phyloP scores from a whole-genome alignment of 78 protist species.

The Chrysochromulina parva region DNA sequence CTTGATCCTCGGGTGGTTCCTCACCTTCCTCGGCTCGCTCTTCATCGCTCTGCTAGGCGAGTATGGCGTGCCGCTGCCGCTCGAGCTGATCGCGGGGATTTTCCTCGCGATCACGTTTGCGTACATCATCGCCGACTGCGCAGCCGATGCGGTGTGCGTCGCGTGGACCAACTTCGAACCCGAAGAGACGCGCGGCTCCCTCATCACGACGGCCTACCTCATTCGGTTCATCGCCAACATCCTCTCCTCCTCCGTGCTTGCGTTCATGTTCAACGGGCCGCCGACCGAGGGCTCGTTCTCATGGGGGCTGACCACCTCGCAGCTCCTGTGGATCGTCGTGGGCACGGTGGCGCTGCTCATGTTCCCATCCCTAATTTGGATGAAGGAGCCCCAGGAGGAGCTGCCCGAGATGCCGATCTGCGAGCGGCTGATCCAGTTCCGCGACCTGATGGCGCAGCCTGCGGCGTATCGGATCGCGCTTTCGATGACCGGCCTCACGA shows the following conservation, averaged over 20 bases:
- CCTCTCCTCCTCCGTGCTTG: too few relatives aligned
- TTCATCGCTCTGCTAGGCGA: too few relatives aligned
- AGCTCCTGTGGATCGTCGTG: neutral
- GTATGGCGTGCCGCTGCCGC: neutral
- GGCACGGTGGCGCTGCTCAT: neutral
- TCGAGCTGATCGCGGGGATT: neutral
- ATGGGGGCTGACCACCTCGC: neutral
- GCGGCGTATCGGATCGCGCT: neutral
- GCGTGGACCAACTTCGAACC: neutral
- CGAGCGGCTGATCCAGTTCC: neutral
- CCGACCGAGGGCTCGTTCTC: neutral
- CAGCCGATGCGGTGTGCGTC: neutral
- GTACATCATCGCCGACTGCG: neutral
- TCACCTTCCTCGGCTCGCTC: too few relatives aligned
- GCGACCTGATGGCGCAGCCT: neutral
- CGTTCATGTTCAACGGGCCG: neutral
- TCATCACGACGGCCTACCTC: neutral
- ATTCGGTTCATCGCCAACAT: neutral
- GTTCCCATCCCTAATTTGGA: neutral
- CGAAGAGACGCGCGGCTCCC: neutral
- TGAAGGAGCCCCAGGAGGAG: too few relatives aligned
- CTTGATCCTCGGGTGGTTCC: too few relatives aligned
- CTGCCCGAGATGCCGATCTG: too few relatives aligned
- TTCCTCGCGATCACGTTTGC: neutral
- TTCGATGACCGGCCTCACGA: neutral